Conservation (phyloP, 495 filamentous ascomycete genomes). For the Daldinia bambusicola region DNA sequence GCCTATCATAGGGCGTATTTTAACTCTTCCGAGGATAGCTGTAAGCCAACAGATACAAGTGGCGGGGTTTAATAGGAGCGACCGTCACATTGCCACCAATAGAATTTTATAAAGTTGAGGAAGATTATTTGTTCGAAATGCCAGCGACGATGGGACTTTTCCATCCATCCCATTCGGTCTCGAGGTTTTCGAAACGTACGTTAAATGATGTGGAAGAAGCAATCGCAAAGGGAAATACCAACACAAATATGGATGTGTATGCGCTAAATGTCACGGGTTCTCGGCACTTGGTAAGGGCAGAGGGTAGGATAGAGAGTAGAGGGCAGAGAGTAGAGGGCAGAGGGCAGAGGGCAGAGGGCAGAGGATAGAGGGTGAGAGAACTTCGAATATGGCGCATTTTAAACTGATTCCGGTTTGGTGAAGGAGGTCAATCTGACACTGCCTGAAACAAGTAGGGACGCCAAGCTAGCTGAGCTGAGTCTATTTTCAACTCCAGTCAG, state of each 20-base stretch:
- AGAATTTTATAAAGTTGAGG: background rate
- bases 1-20: constrained; percentile 1
- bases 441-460: constrained; percentile 37
- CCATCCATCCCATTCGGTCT: background rate
- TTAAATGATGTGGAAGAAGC: background rate
- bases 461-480: constrained; percentile 29
- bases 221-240: background rate
- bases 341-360: too few relatives aligned
- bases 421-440: constrained; percentile 30
- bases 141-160: background rate
- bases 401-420: constrained; percentile 5
- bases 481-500: constrained; percentile 32
- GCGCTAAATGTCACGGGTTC: background rate
- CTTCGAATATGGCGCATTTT: constrained; percentile 13
- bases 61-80: constrained; percentile 7
- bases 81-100: constrained; percentile 1
- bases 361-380: too few relatives aligned
- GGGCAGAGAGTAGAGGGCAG: too few relatives aligned
- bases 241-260: background rate
- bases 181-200: background rate
- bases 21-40: background rate
- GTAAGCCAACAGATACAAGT: constrained; percentile 10
- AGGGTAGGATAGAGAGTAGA: too few relatives aligned
- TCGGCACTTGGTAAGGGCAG: too few relatives aligned
- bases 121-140: background rate